Conservation (phyloP, 169 alveolate species). For the Cyclospora cayetanensis region DNA sequence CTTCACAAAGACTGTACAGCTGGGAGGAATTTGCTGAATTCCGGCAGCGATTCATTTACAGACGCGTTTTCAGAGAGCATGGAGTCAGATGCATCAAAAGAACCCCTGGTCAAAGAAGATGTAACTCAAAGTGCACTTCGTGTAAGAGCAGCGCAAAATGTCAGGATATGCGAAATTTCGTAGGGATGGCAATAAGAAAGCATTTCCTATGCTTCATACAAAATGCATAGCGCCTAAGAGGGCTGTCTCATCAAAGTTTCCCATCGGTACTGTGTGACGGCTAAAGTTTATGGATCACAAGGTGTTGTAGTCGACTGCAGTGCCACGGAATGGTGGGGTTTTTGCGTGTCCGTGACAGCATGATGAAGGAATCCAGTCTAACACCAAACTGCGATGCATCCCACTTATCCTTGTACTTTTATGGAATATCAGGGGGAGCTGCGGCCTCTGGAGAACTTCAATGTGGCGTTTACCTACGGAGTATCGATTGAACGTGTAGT, state of each 20-base stretch:
- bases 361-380: too few relatives aligned
- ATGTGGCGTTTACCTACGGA: slow-evolving; percentile 55
- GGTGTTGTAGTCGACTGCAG: too few relatives aligned
- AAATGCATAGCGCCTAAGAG: too few relatives aligned
- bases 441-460: slow-evolving; percentile 65
- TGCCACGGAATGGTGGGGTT: too few relatives aligned
- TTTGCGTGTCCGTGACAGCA: too few relatives aligned
- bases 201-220: too few relatives aligned
- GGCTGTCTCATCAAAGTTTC: not conserved
- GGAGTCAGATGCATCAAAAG: slow-evolving; percentile 11
- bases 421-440: slow-evolving; percentile 59
- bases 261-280: not conserved
- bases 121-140: not conserved
- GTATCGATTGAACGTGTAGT: slow-evolving; percentile 21
- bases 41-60: slow-evolving; percentile 6
- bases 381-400: too few relatives aligned
- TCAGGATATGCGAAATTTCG: not conserved
- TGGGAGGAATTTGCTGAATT: not conserved
- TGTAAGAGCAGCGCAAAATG: not conserved
- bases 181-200: too few relatives aligned
- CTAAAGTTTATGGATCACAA: not conserved
- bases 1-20: slow-evolving; percentile 42
- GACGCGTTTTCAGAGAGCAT: slow-evolving; percentile 41
- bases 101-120: not conserved
- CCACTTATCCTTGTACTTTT: not conserved